Evolutionary conservation across 768 basidiomycete genomes (phyloP), one percentile per base, ranked within the genome.

Genomic region (Chalciporus pseudorubinellus): DNA sequence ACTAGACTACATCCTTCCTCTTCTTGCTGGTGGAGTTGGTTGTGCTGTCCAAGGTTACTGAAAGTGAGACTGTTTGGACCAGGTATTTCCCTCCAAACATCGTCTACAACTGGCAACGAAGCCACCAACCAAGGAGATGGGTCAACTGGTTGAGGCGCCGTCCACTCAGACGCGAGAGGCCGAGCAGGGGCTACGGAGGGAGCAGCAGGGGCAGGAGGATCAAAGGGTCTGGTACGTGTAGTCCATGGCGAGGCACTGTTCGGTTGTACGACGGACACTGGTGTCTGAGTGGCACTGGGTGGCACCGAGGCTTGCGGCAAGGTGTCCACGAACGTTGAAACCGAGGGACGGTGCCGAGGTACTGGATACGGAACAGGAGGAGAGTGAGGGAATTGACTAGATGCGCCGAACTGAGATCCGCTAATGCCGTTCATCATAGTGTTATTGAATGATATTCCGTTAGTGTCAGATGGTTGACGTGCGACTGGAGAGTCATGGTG

Each of bases 11-110:
- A 36, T 51, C 34, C 56, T 29, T 55, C 60, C 21, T 63, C 72
- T 31, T 72, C 62, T 28, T 73, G 70, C 41, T 76, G 69, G 50
- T 80, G 76, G 44, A 80, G 71, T 55, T 77, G 76, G 52, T 82
- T 81, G 56, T 84, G 82, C 44, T 83, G 81, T 9, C 77, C 80
- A 18, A 84, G 67, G 57, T 82, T 83, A 46, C 75, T 78, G 50
- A 78, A 73, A 0, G 84, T 82, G 18, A 85, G 71, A 52, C 79
- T 80, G 53, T 76, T 74, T 11, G 77, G 72, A 14, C 73, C 74
- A 2, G 72, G 71, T 18, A 61, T 50, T 40, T 71, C 65, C 33
- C 63, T 65, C 83, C 82, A 84, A 43, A 63, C 70, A 16, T 79
- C 78, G 31, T 80, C 75, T 0, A 72, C 64, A 31, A 63, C 60